Base-by-base conservation (phyloP, 2,329 filamentous ascomycete genomes). In the Ophiostoma australiae region DNA sequence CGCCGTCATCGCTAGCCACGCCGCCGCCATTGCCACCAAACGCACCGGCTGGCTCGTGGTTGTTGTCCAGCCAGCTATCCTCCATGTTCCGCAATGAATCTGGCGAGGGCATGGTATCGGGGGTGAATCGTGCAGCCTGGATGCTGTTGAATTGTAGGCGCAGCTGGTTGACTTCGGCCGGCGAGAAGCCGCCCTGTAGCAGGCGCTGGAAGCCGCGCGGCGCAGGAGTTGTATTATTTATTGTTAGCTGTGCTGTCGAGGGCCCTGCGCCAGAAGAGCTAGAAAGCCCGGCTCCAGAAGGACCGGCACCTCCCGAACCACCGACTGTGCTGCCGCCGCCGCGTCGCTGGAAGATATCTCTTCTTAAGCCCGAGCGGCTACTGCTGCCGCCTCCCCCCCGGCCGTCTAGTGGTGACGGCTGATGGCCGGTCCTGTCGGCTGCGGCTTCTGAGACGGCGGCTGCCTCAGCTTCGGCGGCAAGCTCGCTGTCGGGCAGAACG, bases 151-250 rank as follows among this genome's bases (percentile, higher is more conserved):
- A 99, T 79, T 98, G 94, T 31, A 93, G 88, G 27, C 95, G 88
- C 17, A 99, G 85, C 68, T 91, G 89, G 68, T 93, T 89, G 17
- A 99, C 90, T 79, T 99, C 95, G 2, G 91, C 86, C 0, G 89
- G 78, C 0, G 91, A 92, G 81, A 99, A 96, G 37, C 94, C 94
- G 0, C 93, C 39, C 4, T 86, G 83, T 0, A 97, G 85, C 1
- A 98, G 85, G 6, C 95, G 86, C 78, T 98, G 94, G 81, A 99
- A 99, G 37, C 95, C 95, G 20, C 91, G 87, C 0, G 91, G 91
- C 1, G 85, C 81, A 0, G 84, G 83, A 0, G 87, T 84, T 0
- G 84, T 70, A 0, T 77, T 68, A 41, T 44, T 58, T 67, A 65
- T n/a, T 27, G 61, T 4, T n/a, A 13, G 58, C 31, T 27, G 23